Percentiles rank a stretch among this genome's conserved stretches.
Conservation (phyloP, 371 early-diverging fungal genomes). For the Mycotypha africana region DNA sequence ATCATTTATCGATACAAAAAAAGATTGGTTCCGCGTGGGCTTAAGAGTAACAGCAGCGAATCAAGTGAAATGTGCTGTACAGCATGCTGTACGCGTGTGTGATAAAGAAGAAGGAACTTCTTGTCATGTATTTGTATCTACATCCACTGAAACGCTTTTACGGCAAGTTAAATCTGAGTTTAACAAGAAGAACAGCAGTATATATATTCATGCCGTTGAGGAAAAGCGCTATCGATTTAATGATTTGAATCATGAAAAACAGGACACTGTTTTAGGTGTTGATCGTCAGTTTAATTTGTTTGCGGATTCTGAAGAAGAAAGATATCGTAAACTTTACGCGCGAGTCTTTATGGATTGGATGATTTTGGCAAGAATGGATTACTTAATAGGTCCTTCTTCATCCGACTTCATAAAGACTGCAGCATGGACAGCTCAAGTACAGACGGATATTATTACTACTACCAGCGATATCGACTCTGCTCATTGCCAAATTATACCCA, state of each 20-base stretch:
- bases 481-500: slow-evolving; percentile 7
- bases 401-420: slow-evolving; percentile 30
- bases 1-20: slow-evolving; percentile 3
- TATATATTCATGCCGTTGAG: slow-evolving; percentile 22
- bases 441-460: slow-evolving; percentile 17
- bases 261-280: not conserved
- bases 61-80: slow-evolving; percentile 14
- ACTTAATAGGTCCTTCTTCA: slow-evolving; percentile 24
- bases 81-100: slow-evolving; percentile 17
- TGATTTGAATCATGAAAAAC: slow-evolving; percentile 5
- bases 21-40: slow-evolving; percentile 31
- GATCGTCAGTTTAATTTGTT: not conserved
- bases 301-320: slow-evolving; percentile 13
- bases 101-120: not conserved
- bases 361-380: slow-evolving; percentile 40
- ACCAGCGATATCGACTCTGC: not conserved
- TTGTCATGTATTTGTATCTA: slow-evolving; percentile 30
- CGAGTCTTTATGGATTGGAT: slow-evolving; percentile 40
- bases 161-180: slow-evolving; percentile 2
- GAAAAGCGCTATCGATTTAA: slow-evolving; percentile 19
- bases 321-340: slow-evolving; percentile 19
- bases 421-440: slow-evolving; percentile 43
- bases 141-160: slow-evolving; percentile 1
- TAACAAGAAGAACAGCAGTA: no score
- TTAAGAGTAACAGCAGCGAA: slow-evolving; percentile 8